Percentiles rank a stretch among this genome's conserved stretches.
These are phyloP conservation scores for Agaricus bisporus DNA, from an alignment of 768 basidiomycete species.

Conservation along the genomic window DNA sequence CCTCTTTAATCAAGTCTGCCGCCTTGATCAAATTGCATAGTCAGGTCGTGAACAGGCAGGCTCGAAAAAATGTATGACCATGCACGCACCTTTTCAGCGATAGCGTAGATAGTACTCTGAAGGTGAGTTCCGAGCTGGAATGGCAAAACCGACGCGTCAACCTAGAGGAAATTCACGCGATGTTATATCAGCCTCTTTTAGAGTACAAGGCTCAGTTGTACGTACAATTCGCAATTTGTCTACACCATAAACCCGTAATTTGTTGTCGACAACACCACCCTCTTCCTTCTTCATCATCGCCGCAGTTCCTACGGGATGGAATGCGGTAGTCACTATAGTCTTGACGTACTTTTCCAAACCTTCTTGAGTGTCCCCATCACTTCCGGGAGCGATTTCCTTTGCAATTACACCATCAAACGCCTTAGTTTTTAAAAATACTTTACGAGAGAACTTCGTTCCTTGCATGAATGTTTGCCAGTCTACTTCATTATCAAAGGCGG, in stretches of 20 bases:
- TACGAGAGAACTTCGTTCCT: constrained; percentile 10
- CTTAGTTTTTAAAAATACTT: constrained; percentile 4
- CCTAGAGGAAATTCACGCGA: constrained; percentile 1
- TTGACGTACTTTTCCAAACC: constrained; percentile 10
- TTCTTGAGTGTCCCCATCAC: constrained; percentile 13
- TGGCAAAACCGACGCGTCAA: constrained; percentile 17
- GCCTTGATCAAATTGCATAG: not conserved
- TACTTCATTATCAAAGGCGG: constrained; percentile 6
- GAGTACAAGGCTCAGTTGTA: not conserved
- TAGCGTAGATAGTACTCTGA: constrained; percentile 14
- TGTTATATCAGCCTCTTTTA: not conserved
- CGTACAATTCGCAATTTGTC: constrained; percentile 21
- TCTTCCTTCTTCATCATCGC: constrained; percentile 21
- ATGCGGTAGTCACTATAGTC: not conserved
- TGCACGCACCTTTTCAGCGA: constrained; percentile 17
- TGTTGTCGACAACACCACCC: constrained; percentile 28
- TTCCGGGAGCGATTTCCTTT: constrained; percentile 11
- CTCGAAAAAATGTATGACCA: not conserved
- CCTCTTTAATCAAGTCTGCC: constrained; percentile 3
- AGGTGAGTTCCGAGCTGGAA: constrained; percentile 13
- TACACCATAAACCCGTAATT: constrained; percentile 26
- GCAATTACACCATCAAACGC: not conserved
- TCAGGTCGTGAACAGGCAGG: not conserved
- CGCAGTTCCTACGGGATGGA: constrained; percentile 16
- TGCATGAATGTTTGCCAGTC: constrained; percentile 16